Conservation (phyloP, 1,284 basidiomycete species). For the Trametes versicolor region DNA sequence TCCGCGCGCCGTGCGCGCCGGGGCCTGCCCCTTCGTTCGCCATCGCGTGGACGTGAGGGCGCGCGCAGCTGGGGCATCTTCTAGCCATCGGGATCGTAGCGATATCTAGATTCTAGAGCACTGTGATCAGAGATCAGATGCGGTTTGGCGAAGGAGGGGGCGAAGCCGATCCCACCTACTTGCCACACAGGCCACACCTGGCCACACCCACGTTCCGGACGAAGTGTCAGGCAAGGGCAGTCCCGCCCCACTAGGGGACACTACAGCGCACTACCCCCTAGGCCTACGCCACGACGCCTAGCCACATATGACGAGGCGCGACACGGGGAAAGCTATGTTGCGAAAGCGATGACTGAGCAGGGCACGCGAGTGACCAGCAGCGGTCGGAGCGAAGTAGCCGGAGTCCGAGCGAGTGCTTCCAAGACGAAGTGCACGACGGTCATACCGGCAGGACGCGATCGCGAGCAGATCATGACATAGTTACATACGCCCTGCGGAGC, state of each 20-base stretch:
- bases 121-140: constrained; percentile 1
- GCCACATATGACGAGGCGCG: not conserved
- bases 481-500: not conserved
- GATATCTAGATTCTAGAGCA: not conserved
- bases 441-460: not conserved
- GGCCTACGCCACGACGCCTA: not conserved
- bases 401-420: not conserved
- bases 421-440: not conserved
- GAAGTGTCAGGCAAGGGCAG: not conserved
- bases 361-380: not conserved
- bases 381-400: not conserved
- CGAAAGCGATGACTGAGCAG: not conserved
- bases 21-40: no score
- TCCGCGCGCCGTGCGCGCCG: no score
- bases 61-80: not conserved
- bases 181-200: no score
- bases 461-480: not conserved
- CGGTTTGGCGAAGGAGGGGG: not conserved
- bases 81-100: not conserved
- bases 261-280: not conserved
- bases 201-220: not conserved
- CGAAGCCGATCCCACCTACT: not conserved
- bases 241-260: not conserved
- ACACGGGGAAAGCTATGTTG: not conserved
- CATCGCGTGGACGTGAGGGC: not conserved